These are phyloP conservation scores for Starmerella bacillaris DNA, from an alignment of 805 yeast genomes.

Conservation along the genomic window DNA sequence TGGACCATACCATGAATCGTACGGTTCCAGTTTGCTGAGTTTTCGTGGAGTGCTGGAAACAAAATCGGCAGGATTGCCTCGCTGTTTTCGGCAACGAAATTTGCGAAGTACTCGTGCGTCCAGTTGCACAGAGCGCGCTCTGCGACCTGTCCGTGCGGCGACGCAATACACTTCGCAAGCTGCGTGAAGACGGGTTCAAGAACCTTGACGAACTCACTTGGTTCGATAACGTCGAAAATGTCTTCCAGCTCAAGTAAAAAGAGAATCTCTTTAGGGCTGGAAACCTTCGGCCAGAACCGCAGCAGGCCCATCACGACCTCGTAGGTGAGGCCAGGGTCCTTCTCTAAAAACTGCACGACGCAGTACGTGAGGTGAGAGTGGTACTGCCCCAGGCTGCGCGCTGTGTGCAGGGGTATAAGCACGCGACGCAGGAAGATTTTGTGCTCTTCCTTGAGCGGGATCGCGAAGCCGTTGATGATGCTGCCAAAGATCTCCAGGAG, in stretches of 20 bases:
- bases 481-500: conserved; percentile 86
- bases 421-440: conserved; percentile 75
- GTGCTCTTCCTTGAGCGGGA: conserved; percentile 93
- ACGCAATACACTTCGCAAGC: conserved; percentile 77
- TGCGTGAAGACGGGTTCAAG: conserved; percentile 89
- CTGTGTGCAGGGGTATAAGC: conserved; percentile 81
- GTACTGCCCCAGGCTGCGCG: conserved; percentile 68
- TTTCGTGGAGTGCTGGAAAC: conserved; percentile 74
- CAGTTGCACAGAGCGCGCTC: conserved; percentile 88
- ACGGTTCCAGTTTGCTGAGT: conserved; percentile 75
- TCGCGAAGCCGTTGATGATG: conserved; percentile 92
- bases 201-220: conserved; percentile 74
- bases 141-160: conserved; percentile 92
- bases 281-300: conserved; percentile 91
- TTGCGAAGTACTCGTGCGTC: conserved; percentile 85
- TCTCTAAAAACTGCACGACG: conserved; percentile 87
- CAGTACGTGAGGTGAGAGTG: conserved; percentile 97
- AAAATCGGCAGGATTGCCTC: conserved; percentile 84
- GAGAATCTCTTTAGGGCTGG: conserved; percentile 89
- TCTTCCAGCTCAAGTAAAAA: conserved; percentile 91
- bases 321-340: conserved; percentile 80
- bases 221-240: conserved; percentile 89
- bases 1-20: conserved; percentile 82
- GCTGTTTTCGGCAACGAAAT: conserved; percentile 70
- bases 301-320: conserved; percentile 90